Evolutionary conservation across 139 green algal species (phyloP).

Genomic region (Chlorella sp.): DNA sequence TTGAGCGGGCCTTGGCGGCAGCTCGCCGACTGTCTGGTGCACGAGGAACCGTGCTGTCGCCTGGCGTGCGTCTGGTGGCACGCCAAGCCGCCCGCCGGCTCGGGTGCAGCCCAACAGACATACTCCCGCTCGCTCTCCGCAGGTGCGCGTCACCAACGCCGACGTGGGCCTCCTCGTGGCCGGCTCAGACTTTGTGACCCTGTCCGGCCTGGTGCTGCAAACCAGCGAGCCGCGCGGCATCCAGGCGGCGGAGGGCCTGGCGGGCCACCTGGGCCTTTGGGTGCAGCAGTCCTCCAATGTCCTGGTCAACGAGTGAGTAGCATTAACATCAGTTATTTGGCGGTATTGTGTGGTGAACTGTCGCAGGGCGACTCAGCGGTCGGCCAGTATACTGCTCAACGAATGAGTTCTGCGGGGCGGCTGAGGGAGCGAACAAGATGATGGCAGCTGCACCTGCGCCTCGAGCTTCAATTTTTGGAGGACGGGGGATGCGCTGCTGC

Average conservation of each 20-base stretch:
- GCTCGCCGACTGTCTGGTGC: neutral
- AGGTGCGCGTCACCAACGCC: slow-evolving; percentile 7
- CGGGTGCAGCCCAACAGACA: neutral
- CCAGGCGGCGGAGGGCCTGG: neutral
- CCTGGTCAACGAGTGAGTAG: neutral
- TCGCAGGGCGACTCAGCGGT: neutral
- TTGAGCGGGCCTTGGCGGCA: neutral
- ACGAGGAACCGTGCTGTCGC: neutral
- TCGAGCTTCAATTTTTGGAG: no score
- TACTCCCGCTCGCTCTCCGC: neutral
- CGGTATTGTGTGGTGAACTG: no score
- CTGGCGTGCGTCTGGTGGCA: neutral
- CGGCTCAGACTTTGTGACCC: slow-evolving; percentile 22
- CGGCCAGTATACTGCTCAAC: no score
- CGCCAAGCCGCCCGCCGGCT: no score
- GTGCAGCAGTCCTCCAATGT: neutral
- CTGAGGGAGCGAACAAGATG: no score
- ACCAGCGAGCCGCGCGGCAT: neutral
- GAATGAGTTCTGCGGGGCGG: no score
- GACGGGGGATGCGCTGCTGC: no score
- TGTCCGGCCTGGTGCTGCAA: slow-evolving; percentile 6
- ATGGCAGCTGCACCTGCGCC: no score
- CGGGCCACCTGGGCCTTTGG: neutral
- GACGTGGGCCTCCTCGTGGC: slow-evolving; percentile 15
- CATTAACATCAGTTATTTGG: neutral